Base-by-base conservation (phyloP, 441 rosid species). In the Populus trichocarpa region DNA sequence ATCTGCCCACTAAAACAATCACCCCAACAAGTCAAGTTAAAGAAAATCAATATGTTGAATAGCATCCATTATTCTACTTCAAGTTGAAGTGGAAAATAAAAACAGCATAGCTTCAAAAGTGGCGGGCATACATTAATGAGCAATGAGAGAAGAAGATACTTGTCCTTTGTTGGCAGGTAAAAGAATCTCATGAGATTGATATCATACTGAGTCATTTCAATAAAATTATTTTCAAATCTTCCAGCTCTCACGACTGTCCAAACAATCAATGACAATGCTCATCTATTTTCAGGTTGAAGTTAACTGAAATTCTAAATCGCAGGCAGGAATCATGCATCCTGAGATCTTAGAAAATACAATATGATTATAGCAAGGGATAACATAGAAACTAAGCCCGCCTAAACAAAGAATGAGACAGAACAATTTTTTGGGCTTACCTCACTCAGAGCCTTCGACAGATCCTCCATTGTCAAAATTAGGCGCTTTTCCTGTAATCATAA, bases 391-490 rank as follows among this genome's bases (percentile, higher is more conserved):
- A 23, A n/a, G 50, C 67, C 57, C 70, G 12, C 59, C n/a, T 5
- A 82, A 73, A 46, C 32, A 67, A 68, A 76, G 16, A 50, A 72
- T 8, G n/a, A 35, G 12, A 64, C 11, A 65, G 71, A 78, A 70
- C 69, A 78, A 16, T 18, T 74, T 71, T 72, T 22, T 68, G 36
- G 26, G 75, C 86, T 80, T 86, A 94, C 97, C 91, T 92, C 98
- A 36, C 78, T 89, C 79, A 96, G 70, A 35, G 98, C 97, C 87
- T 89, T 96, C 18, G 97, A 93, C 59, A 93, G 92, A 80, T 96
- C 99, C 6, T 96, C 98, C 97, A 93, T 92, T 8, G 97, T 92
- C 92, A 93, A 87, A 78, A 94, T 81, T 67, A 89, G 85, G 40
- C 97, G 92, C 82, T 96, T 96, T 57, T 96, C 98, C 99, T 95